A percentile compares a stretch with the other conserved stretches of the same genome.
These are phyloP conservation scores for Penium margaritaceum DNA, from an alignment of 139 green algal species.

Conservation along the genomic window DNA sequence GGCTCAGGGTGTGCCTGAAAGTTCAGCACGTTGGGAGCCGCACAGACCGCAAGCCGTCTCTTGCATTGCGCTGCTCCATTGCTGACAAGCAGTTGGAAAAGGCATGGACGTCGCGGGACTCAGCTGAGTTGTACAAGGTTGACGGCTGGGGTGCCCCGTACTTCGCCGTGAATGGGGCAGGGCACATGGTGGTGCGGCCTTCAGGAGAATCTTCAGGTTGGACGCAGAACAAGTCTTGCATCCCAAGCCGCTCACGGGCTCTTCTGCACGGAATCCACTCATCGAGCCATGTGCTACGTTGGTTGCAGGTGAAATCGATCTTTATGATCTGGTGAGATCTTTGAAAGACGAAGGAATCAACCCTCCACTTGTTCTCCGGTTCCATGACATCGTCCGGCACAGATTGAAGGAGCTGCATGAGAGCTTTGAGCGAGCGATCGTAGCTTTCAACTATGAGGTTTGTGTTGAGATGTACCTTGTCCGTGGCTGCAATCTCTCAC, in stretches of 20 bases:
- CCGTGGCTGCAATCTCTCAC: not conserved
- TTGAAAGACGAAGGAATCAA: conserved; percentile 19
- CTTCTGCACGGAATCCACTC: not conserved
- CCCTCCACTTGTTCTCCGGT: conserved; percentile 46
- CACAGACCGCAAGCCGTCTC: too few relatives aligned
- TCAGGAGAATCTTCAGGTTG: not conserved
- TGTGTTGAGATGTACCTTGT: not conserved
- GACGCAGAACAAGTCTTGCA: not conserved
- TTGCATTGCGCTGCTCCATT: too few relatives aligned
- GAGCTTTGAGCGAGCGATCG: conserved; percentile 48
- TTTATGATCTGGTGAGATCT: conserved; percentile 42
- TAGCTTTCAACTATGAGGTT: conserved; percentile 43
- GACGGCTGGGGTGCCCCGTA: conserved; percentile 49
- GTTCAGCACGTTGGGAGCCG: too few relatives aligned
- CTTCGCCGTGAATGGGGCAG: conserved; percentile 43
- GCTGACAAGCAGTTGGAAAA: too few relatives aligned
- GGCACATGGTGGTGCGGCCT: conserved; percentile 39
- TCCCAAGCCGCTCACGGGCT: not conserved
- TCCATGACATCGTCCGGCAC: conserved; percentile 48
- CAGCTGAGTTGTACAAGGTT: conserved; percentile 39
- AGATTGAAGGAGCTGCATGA: conserved; percentile 42
- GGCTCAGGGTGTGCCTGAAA: too few relatives aligned
- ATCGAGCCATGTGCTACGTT: not conserved
- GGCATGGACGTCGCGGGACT: conserved; percentile 32
- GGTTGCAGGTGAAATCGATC: conserved; percentile 34